Evolutionary conservation across 441 rosid genomes (phyloP).

Genomic region (Croton laevigatus): DNA sequence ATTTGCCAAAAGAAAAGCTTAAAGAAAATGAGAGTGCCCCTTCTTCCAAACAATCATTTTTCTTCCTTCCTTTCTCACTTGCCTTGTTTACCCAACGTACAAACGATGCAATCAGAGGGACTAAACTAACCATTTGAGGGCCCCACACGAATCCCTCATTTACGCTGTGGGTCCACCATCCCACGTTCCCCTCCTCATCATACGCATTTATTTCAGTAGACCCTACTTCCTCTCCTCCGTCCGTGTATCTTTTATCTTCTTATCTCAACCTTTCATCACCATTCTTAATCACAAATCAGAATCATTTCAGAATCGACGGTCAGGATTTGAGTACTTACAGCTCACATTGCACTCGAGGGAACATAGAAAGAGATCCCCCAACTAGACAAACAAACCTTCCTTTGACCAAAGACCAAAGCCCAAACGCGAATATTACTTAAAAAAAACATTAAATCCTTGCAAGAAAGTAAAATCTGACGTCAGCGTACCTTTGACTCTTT

Average conservation of each 20-base stretch:
- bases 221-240: background rate
- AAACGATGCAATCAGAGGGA: slow-evolving; percentile 33
- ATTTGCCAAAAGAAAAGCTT: too few species aligned
- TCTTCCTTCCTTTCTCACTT: background rate
- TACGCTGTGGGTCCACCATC: background rate
- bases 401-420: slow-evolving; percentile 51
- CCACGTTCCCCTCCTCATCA: slow-evolving; percentile 30
- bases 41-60: slow-evolving; percentile 11
- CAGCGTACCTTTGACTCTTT: slow-evolving; percentile 47
- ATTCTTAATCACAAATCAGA: too few species aligned
- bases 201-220: slow-evolving; percentile 12
- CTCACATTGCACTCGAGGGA: background rate
- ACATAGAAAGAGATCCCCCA: slow-evolving; percentile 4
- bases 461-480: slow-evolving; percentile 36
- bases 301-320: background rate
- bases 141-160: background rate
- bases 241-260: slow-evolving; percentile 6
- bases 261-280: background rate
- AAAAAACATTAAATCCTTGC: slow-evolving; percentile 5
- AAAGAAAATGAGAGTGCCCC: background rate
- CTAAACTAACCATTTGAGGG: slow-evolving; percentile 33
- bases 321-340: background rate
- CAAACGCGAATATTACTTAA: slow-evolving; percentile 16
- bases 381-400: slow-evolving; percentile 17
- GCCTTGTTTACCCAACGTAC: slow-evolving; percentile 22